phyloP scores from a whole-genome alignment of 1,284 basidiomycete genomes.

The Ganoderma sp. region DNA sequence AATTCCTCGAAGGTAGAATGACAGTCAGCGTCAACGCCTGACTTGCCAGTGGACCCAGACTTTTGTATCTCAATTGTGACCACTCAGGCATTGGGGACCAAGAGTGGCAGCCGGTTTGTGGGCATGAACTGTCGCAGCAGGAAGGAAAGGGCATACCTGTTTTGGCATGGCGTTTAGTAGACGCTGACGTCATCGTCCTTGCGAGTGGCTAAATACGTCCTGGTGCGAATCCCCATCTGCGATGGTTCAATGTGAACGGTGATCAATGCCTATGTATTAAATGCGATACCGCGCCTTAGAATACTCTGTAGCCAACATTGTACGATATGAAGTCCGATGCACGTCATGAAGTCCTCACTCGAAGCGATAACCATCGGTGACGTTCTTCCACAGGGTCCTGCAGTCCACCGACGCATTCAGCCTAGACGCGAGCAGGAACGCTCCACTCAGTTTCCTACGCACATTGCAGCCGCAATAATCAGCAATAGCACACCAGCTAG shows the following conservation, averaged over 20 bases:
- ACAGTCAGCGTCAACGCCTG: too few relatives aligned
- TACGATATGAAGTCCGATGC: background rate
- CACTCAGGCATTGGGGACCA: conserved; percentile 26
- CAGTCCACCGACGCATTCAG: conserved; percentile 82
- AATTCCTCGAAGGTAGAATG: too few relatives aligned
- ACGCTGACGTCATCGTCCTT: conserved; percentile 23
- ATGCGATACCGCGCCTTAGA: background rate
- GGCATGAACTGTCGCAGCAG: conserved; percentile 15
- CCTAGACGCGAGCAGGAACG: conserved; percentile 89
- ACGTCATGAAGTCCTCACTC: conserved; percentile 9
- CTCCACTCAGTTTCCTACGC: conserved; percentile 87
- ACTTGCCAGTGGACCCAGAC: too few relatives aligned
- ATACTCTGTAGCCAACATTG: background rate
- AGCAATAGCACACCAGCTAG: background rate
- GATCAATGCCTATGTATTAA: background rate
- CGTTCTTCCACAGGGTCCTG: conserved; percentile 74
- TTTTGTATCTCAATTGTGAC: too few relatives aligned
- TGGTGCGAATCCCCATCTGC: background rate
- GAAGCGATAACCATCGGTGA: conserved; percentile 45
- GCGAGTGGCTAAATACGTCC: background rate
- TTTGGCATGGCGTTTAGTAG: conserved; percentile 12
- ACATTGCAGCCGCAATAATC: background rate
- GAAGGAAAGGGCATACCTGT: background rate
- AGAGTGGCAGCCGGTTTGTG: conserved; percentile 28
- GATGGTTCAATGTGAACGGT: background rate